Conservation (phyloP, 768 basidiomycete genomes). For the Cystofilobasidium ferigula region DNA sequence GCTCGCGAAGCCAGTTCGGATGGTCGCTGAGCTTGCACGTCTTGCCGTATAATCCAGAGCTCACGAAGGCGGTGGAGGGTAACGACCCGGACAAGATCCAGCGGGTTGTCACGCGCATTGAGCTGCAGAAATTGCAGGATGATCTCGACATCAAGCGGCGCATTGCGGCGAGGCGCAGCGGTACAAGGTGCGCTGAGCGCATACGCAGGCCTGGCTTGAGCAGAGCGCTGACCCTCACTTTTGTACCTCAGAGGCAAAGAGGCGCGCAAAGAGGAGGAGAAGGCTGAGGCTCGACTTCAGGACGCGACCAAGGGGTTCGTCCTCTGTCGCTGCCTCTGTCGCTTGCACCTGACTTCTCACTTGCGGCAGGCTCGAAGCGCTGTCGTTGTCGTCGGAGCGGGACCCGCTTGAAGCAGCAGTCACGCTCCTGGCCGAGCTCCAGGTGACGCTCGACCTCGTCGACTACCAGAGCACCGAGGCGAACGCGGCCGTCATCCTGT, state of each 20-base stretch:
- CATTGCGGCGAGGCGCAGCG: conserved; percentile 48
- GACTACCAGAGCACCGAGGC: conserved; percentile 33
- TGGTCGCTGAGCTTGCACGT: background rate
- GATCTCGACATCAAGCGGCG: conserved; percentile 40
- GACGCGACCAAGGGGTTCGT: conserved; percentile 14
- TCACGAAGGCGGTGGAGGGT: conserved; percentile 31
- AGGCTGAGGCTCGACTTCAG: conserved; percentile 1
- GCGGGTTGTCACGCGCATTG: conserved; percentile 24
- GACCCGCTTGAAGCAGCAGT: conserved; percentile 19
- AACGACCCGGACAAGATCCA: conserved; percentile 25
- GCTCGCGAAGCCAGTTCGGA: too few species aligned
- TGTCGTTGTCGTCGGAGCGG: background rate
- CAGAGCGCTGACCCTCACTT: background rate
- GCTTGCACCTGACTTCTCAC: background rate
- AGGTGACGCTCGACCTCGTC: conserved; percentile 34
- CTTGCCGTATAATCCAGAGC: conserved; percentile 23
- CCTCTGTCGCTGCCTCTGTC: background rate
- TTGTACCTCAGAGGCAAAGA: conserved; percentile 43
- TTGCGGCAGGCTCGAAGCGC: background rate
- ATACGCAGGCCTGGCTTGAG: background rate
- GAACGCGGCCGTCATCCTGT: conserved; percentile 46
- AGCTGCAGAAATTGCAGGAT: conserved; percentile 28
- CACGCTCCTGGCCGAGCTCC: conserved; percentile 24
- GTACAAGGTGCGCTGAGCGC: conserved; percentile 39
- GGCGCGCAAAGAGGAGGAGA: conserved; percentile 37